These are phyloP conservation scores for Fusarium musae DNA, from an alignment of 2,329 filamentous ascomycete species.

Conservation along the genomic window DNA sequence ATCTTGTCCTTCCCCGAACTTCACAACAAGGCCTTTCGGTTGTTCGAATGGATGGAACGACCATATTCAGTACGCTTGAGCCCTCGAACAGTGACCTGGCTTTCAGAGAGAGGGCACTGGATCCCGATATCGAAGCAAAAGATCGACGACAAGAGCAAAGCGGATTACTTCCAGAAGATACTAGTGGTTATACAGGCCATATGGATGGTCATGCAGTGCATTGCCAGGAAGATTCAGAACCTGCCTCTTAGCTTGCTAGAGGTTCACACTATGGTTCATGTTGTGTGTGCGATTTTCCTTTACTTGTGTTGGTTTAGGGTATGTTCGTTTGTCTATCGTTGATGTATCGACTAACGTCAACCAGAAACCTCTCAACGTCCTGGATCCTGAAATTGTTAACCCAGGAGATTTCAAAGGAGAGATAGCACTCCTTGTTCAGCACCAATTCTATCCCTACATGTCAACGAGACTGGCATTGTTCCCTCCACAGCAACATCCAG, in stretches of 20 bases:
- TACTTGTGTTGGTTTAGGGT: conserved; percentile 38
- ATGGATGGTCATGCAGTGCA: conserved; percentile 53
- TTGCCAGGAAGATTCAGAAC: conserved; percentile 45
- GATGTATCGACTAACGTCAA: background rate
- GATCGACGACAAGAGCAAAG: conserved; percentile 53
- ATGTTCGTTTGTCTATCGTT: accelerated
- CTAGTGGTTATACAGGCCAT: conserved; percentile 52
- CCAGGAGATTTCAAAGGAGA: background rate
- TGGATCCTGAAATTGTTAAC: background rate
- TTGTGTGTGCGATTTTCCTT: conserved; percentile 32
- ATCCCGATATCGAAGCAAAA: conserved; percentile 12
- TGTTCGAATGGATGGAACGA: background rate
- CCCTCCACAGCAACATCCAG: background rate
- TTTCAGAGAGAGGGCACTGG: conserved; percentile 17
- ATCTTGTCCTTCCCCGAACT: conserved; percentile 5
- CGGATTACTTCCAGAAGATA: conserved; percentile 48
- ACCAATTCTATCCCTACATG: conserved; percentile 7
- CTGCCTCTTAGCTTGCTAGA: conserved; percentile 53
- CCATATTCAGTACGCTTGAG: conserved; percentile 8
- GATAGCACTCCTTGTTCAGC: background rate
- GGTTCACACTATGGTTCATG: conserved; percentile 42
- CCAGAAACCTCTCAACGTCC: conserved; percentile 33
- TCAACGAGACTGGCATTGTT: background rate
- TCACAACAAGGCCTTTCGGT: background rate
- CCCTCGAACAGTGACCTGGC: conserved; percentile 1